A percentile compares a stretch with the other conserved stretches of the same genome.
Evolutionary conservation across 2,329 filamentous ascomycete genomes (phyloP).

Genomic region (Pseudogymnoascus sp.): DNA sequence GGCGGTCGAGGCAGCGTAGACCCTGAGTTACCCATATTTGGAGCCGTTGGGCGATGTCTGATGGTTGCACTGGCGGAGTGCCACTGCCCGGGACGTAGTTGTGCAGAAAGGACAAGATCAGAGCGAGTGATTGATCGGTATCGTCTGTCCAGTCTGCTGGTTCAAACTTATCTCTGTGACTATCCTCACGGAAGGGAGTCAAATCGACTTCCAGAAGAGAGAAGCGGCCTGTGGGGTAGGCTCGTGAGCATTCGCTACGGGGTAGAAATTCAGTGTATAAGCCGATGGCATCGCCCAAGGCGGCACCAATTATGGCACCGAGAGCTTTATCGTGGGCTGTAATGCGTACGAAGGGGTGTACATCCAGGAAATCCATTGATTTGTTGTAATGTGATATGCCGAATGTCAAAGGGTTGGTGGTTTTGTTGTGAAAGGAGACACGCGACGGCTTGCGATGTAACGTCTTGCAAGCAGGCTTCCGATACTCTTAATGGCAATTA

Average conservation of each 20-base stretch:
- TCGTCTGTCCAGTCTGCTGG: constrained; percentile 46
- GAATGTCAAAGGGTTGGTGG: not conserved
- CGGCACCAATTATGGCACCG: constrained; percentile 43
- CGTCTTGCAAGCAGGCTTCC: not conserved
- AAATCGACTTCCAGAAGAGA: constrained; percentile 31
- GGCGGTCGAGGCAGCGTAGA: constrained; percentile 38
- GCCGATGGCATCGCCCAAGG: constrained; percentile 46
- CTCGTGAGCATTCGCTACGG: constrained; percentile 26
- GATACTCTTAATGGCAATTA: too few species aligned
- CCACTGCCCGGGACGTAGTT: constrained; percentile 28
- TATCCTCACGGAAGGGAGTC: constrained; percentile 38
- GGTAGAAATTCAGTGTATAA: constrained; percentile 48
- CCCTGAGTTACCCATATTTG: constrained; percentile 42
- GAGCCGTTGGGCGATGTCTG: constrained; percentile 39
- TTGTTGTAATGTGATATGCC: not conserved
- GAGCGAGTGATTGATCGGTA: constrained; percentile 45
- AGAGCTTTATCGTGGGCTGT: constrained; percentile 29
- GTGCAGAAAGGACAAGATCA: constrained; percentile 41
- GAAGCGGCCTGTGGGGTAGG: constrained; percentile 36
- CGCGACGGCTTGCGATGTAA: not conserved
- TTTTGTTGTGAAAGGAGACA: not conserved
- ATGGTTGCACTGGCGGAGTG: constrained; percentile 26
- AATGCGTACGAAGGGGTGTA: constrained; percentile 27
- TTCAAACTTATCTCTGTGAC: constrained; percentile 37
- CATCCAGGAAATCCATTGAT: constrained; percentile 16